Base-by-base conservation (phyloP, 2,329 filamentous ascomycete species). In the Metarhizium rileyi region DNA sequence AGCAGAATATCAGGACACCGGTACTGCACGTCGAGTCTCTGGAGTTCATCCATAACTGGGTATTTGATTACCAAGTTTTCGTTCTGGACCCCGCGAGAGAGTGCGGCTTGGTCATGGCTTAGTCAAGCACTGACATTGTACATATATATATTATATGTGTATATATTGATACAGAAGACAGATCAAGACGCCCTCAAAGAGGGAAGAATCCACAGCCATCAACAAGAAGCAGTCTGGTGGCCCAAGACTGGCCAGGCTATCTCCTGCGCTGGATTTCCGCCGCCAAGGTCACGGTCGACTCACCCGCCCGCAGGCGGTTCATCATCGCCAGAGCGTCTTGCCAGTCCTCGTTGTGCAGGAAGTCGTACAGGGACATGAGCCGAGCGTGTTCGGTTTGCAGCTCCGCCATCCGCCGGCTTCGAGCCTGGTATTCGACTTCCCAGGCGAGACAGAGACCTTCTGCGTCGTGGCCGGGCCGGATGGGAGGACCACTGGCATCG, bases 221-320 rank as follows among this genome's bases (percentile, higher is more conserved):
- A 8, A 36, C 33, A 36, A 10, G 33, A 36, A 10, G 33, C 28
- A 30, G 33, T 16, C n/a, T 36, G 9, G 56, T 5, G 50, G 63
- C 33, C 33, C 16, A 5, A 14, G 5, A n/a, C n/a, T n/a, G n/a
- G n/a, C n/a, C n/a, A n/a, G n/a, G n/a, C n/a, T n/a, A n/a, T n/a
- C n/a, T n/a, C n/a, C n/a, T n/a, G n/a, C n/a, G n/a, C 33, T n/a
- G 33, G n/a, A 36, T n/a, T 16, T 36, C 33, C 33, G 5, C 5
- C 9, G 33, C 10, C 33, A 36, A 36, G 9, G 9, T n/a, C 9
- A 14, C 33, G 33, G 16, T 36, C 5, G 33, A 36, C 16, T 36
- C 33, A 16, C 33, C 33, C 5, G 33, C 33, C 9, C 33, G 8
- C 9, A 36, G 33, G 5, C 33, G 33, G 33, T 36, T n/a, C 33